A percentile compares a stretch with the other conserved stretches of the same genome.
Conservation (phyloP, 257 asterid genomes). For the Scutellaria galericulata region DNA sequence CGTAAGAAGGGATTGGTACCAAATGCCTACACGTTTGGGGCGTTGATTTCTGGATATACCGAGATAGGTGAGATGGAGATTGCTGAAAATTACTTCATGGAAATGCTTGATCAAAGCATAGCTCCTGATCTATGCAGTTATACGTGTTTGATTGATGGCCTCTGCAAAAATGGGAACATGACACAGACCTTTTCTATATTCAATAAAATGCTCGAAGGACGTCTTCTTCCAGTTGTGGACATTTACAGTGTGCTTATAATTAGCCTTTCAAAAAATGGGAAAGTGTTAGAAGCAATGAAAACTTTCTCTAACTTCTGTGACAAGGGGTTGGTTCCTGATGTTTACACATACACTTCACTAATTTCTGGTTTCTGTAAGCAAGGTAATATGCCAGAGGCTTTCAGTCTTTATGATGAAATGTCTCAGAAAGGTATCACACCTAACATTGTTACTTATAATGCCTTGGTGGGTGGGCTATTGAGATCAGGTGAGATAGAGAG, state of each 20-base stretch:
- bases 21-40: slow-evolving; percentile 79
- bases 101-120: slow-evolving; percentile 73
- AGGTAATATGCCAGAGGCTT: slow-evolving; percentile 69
- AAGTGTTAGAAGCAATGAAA: slow-evolving; percentile 68
- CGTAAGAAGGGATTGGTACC: slow-evolving; percentile 60
- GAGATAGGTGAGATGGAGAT: slow-evolving; percentile 64
- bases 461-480: slow-evolving; percentile 73
- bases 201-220: slow-evolving; percentile 53
- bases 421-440: slow-evolving; percentile 62
- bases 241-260: slow-evolving; percentile 70
- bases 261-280: slow-evolving; percentile 71
- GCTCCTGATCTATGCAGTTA: slow-evolving; percentile 62
- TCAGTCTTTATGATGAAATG: slow-evolving; percentile 72
- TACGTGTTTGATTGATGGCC: slow-evolving; percentile 68
- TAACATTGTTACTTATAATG: slow-evolving; percentile 79
- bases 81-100: slow-evolving; percentile 69
- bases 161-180: slow-evolving; percentile 64
- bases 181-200: slow-evolving; percentile 66
- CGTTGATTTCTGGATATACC: slow-evolving; percentile 62
- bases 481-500: slow-evolving; percentile 65
- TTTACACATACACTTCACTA: slow-evolving; percentile 72
- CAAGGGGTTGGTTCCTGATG: slow-evolving; percentile 71
- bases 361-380: slow-evolving; percentile 79
- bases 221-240: slow-evolving; percentile 61
- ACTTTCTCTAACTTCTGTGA: slow-evolving; percentile 62